These are phyloP conservation scores for Penicillium ucsense DNA, from an alignment of 495 filamentous ascomycete genomes.

Conservation along the genomic window DNA sequence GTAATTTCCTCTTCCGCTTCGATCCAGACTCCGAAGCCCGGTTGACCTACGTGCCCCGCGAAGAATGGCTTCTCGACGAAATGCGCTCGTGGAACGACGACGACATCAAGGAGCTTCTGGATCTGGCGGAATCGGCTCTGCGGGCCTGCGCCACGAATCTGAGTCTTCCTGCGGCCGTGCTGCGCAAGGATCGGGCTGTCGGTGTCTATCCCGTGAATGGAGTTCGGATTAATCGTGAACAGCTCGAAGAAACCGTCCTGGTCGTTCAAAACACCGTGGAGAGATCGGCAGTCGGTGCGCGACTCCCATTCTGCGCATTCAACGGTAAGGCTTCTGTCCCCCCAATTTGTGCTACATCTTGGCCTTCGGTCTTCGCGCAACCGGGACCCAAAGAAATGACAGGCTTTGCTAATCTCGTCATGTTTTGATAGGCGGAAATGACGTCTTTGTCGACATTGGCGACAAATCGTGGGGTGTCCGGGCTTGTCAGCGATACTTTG, in stretches of 20 bases:
- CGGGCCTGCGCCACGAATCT: conserved; percentile 69
- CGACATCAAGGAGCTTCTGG: conserved; percentile 68
- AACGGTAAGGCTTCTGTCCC: conserved; percentile 47
- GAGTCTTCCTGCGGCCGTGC: conserved; percentile 61
- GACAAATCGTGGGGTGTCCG: conserved; percentile 94
- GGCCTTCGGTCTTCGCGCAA: not conserved
- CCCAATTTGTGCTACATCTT: not conserved
- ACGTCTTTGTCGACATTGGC: conserved; percentile 98
- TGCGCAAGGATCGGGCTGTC: conserved; percentile 89
- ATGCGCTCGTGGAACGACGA: conserved; percentile 79
- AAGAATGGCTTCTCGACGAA: conserved; percentile 73
- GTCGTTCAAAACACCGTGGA: conserved; percentile 88
- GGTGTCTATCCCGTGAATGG: conserved; percentile 61
- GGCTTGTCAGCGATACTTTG: conserved; percentile 88
- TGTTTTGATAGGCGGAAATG: conserved; percentile 55
- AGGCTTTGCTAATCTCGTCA: too few relatives aligned
- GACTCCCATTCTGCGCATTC: conserved; percentile 93
- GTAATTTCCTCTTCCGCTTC: conserved; percentile 81
- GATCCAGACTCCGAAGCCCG: conserved; percentile 22
- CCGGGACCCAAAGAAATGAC: too few relatives aligned
- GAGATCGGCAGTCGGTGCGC: conserved; percentile 55
- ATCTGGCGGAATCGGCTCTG: conserved; percentile 76
- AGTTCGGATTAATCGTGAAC: conserved; percentile 70
- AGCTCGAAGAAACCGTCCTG: conserved; percentile 90
- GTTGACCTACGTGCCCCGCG: conserved; percentile 52